phyloP scores from a whole-genome alignment of 2,329 filamentous ascomycete species.

The Diplodia seriata region DNA sequence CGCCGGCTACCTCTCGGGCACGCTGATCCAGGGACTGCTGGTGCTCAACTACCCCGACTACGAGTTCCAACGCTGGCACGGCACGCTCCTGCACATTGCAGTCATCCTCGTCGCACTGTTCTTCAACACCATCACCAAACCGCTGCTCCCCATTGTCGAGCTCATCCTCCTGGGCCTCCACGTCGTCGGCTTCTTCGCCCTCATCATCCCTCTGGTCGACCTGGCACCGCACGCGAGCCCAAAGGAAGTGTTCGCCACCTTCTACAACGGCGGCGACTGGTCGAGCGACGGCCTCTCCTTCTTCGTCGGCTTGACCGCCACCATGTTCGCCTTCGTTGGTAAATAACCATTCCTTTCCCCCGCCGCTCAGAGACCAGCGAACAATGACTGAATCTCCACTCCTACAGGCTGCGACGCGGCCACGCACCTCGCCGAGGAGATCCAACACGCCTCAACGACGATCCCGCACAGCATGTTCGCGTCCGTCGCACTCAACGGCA shows the following conservation, averaged over 20 bases:
- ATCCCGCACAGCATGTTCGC: constrained; percentile 53
- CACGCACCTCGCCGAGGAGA: constrained; percentile 40
- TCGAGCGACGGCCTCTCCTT: constrained; percentile 53
- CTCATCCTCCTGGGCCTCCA: constrained; percentile 58
- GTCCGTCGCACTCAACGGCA: constrained; percentile 51
- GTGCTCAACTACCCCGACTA: constrained; percentile 50
- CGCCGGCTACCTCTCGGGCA: constrained; percentile 40
- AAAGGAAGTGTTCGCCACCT: constrained; percentile 55
- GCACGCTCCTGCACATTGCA: constrained; percentile 57
- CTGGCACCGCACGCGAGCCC: constrained; percentile 52
- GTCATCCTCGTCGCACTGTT: constrained; percentile 48
- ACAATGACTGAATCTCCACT: background rate
- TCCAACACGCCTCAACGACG: constrained; percentile 43
- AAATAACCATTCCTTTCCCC: constrained; percentile 43
- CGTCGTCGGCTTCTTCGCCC: constrained; percentile 60
- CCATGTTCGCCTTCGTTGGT: constrained; percentile 49
- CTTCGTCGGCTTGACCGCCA: constrained; percentile 52
- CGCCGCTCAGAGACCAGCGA: background rate
- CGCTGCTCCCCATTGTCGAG: constrained; percentile 57
- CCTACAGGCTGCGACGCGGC: constrained; percentile 13
- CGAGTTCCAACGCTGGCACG: constrained; percentile 55
- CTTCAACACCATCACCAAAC: constrained; percentile 55
- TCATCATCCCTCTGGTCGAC: constrained; percentile 56
- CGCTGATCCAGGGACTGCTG: constrained; percentile 44
- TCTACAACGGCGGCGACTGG: constrained; percentile 58